Evolutionary conservation across 176 grass and related monocot genomes (phyloP), one percentile per base, ranked within the genome.

Genomic region (Tillandsia leiboldiana): DNA sequence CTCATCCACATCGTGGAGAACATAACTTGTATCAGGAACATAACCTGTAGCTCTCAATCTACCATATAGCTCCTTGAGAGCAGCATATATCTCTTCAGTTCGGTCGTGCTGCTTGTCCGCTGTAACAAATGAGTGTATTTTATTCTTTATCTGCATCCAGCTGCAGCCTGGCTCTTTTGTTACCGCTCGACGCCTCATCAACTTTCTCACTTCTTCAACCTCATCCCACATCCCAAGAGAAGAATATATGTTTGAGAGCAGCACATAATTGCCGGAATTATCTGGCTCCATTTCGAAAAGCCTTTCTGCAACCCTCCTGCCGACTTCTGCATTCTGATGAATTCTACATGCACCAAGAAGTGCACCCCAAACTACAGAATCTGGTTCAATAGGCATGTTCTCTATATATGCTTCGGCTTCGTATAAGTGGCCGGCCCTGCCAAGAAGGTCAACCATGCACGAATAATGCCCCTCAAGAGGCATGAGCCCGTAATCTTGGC

Each of bases 271-370:
- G 23, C 79, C 78, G 65, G 80, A 57, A 81, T 93, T 86, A 23
- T 84, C 72, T 64, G 86, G 86, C 64, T 86, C 86, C 63, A 77
- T 73, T 64, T 59, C 7, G 20, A 94, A 90, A 67, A 94, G 87
- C 80, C 68, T 84, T 48, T 89, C 81, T 20, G 81, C 83, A 72
- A 80, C 13, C 53, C 78, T 79, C 69, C 61, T 84, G 78, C 88
- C 81, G 74, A 91, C 53, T 62, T 87, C 81, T 66, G 80, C 82
- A 52, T 79, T 81, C 66, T 81, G 83, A 77, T 87, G 70, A 77
- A 91, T 82, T 67, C 86, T 87, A 49, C 81, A 87, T 48, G 84
- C 84, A 70, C 85, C 85, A 50, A 91, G 84, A 87, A 91, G 79
- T 61, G 88, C 85, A 74, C 84, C 81, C 88, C 84, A 91, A 67